Evolutionary conservation across 148 eudicot species (phyloP), one percentile per base, ranked within the genome.

Genomic region (Chenopodium quinoa): DNA sequence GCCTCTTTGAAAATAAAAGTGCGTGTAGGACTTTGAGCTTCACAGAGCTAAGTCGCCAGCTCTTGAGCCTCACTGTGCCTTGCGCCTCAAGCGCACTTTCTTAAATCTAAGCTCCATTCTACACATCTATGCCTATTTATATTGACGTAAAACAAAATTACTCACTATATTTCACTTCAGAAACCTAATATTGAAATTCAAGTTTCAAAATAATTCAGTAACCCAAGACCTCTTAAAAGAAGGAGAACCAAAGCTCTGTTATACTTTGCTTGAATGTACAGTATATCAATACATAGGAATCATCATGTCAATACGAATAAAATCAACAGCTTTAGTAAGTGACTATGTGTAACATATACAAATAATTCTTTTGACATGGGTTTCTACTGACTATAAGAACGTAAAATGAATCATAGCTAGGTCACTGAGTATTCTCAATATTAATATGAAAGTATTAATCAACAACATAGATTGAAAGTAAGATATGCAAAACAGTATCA

Each of bases 161-260:
- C 44, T 4, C 46, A 10, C 13, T 50, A 9, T 22, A 67, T 71
- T 22, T 71, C 52, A 20, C 23, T 71, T 71, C 75, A n/a, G 1
- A 71, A 71, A 71, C 27, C 54, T 71, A 71, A 71, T 20, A 37
- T 9, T 71, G 54, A 71, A 71, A 17, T 14, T 40, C 75, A 71
- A 19, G n/a, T 52, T 14, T 23, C 7, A 40, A 76, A 8, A 32
- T 76, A 29, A 58, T 47, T 5, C 46, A 40, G 27, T 52, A 44
- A 2, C 14, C 27, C 19, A 22, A 44, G 54, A 71, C 75, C 29
- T 9, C 52, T 71, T 44, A 22, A 32, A 32, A 71, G 2, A 54
- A 19, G 9, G 37, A 29, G 37, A 62, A n/a, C n/a, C 10, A 5
- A 29, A 68, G 34, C n/a, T 69, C 11, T 69, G 71, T 10, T 20